Percentiles rank a stretch among this genome's conserved stretches.
These are phyloP conservation scores for Porphyridium purpureum DNA, from an alignment of 23 red algal species.

Conservation along the genomic window DNA sequence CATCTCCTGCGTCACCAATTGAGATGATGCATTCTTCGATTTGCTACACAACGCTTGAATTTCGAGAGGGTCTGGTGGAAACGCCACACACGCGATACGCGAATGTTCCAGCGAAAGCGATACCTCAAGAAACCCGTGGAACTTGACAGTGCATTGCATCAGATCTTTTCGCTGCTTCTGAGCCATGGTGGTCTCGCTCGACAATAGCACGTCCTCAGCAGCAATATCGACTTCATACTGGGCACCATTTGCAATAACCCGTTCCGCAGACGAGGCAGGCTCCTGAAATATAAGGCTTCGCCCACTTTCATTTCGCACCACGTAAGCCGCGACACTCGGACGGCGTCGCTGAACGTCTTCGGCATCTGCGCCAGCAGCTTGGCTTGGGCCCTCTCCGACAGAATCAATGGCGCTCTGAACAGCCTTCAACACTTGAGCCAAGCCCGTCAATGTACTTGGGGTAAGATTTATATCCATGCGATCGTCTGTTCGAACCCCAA, in stretches of 20 bases:
- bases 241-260: slow-evolving; percentile 15
- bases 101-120: no score
- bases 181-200: slow-evolving; percentile 15
- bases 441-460: slow-evolving; percentile 24
- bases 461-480: slow-evolving; percentile 52
- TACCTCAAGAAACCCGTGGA: no score
- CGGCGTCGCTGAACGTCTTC: slow-evolving; percentile 12
- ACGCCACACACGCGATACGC: no score
- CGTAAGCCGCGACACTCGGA: slow-evolving; percentile 76
- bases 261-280: slow-evolving; percentile 9
- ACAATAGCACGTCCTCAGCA: slow-evolving; percentile 28
- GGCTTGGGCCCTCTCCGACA: background rate
- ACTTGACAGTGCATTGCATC: background rate
- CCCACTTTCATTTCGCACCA: slow-evolving; percentile 66
- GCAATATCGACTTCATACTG: slow-evolving; percentile 44
- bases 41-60: no score
- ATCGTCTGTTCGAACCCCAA: background rate
- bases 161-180: slow-evolving; percentile 5
- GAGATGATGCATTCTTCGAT: no score
- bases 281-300: slow-evolving; percentile 36
- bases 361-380: background rate
- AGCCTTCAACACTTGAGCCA: slow-evolving; percentile 9
- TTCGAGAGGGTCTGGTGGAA: no score
- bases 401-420: slow-evolving; percentile 13
- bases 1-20: no score